Percentiles rank a stretch among this genome's conserved stretches.
Conservation (phyloP, 192 early-diverging fungal species). For the Funneliformis geosporum region DNA sequence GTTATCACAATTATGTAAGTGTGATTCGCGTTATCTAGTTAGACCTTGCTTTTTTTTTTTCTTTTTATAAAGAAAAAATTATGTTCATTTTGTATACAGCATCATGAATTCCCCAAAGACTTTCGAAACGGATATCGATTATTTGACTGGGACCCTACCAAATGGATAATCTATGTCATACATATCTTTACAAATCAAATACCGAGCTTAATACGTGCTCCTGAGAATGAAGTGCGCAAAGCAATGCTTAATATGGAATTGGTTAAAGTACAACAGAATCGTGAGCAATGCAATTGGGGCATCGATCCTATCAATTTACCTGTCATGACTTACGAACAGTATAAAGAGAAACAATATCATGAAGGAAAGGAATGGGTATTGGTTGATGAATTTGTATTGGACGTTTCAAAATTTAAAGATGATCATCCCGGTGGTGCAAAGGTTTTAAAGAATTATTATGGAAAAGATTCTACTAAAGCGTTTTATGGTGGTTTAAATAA, state of each 20-base stretch:
- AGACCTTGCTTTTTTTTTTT: background rate
- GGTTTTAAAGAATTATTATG: slow-evolving; percentile 69
- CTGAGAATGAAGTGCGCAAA: slow-evolving; percentile 78
- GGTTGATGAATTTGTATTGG: slow-evolving; percentile 80
- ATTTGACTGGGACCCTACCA: slow-evolving; percentile 85
- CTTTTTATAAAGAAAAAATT: background rate
- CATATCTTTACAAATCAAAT: slow-evolving; percentile 62
- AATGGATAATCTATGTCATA: slow-evolving; percentile 72
- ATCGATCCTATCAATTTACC: slow-evolving; percentile 69
- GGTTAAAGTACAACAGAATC: slow-evolving; percentile 68
- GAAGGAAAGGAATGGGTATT: slow-evolving; percentile 72
- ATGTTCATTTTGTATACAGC: slow-evolving; percentile 24
- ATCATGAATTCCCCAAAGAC: slow-evolving; percentile 86
- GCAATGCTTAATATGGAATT: slow-evolving; percentile 75
- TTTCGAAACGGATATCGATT: slow-evolving; percentile 80
- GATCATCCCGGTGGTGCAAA: slow-evolving; percentile 87
- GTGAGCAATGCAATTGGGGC: slow-evolving; percentile 73
- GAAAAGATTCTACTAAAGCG: slow-evolving; percentile 81
- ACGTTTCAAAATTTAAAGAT: slow-evolving; percentile 78
- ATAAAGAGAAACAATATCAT: slow-evolving; percentile 61
- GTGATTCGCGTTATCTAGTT: background rate
- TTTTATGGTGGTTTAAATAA: slow-evolving; percentile 92
- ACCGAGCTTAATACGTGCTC: slow-evolving; percentile 74
- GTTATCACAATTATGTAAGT: slow-evolving; percentile 75
- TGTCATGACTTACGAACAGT: slow-evolving; percentile 63